phyloP scores from a whole-genome alignment of 1,284 basidiomycete genomes.

The Ceratobasidium sp. region DNA sequence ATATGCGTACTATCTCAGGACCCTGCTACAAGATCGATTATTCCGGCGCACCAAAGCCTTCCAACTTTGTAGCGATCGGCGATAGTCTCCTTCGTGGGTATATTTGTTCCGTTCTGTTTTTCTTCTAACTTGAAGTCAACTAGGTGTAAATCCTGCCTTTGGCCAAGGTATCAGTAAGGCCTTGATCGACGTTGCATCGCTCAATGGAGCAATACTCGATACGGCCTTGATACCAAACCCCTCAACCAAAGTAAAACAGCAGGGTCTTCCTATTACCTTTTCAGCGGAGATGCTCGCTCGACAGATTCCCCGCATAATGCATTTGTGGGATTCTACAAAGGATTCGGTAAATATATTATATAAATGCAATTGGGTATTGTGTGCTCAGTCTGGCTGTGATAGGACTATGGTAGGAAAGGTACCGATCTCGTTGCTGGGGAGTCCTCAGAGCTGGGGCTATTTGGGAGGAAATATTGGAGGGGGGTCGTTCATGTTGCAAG shows the following conservation, averaged over 20 bases:
- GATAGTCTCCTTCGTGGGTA: constrained; percentile 28
- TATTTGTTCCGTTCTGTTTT: not conserved
- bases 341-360: constrained; percentile 2
- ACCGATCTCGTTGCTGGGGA: constrained; percentile 15
- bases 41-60: constrained; percentile 20
- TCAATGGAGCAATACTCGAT: constrained; percentile 24
- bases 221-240: not conserved
- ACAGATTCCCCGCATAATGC: constrained; percentile 26
- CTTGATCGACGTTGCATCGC: constrained; percentile 18
- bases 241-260: not conserved
- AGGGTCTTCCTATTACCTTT: constrained; percentile 4
- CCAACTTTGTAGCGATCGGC: constrained; percentile 31
- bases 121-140: not conserved
- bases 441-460: constrained; percentile 14
- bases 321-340: constrained; percentile 34
- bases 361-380: not conserved
- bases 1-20: not conserved
- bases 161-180: constrained; percentile 35
- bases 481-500: constrained; percentile 19
- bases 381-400: not conserved
- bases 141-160: constrained; percentile 26
- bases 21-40: constrained; percentile 29
- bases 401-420: constrained; percentile 31
- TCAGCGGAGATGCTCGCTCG: constrained; percentile 17
- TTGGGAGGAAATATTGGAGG: constrained; percentile 32